Conservation (phyloP, 371 early-diverging fungal genomes). For the Haplosporangium sp. region DNA sequence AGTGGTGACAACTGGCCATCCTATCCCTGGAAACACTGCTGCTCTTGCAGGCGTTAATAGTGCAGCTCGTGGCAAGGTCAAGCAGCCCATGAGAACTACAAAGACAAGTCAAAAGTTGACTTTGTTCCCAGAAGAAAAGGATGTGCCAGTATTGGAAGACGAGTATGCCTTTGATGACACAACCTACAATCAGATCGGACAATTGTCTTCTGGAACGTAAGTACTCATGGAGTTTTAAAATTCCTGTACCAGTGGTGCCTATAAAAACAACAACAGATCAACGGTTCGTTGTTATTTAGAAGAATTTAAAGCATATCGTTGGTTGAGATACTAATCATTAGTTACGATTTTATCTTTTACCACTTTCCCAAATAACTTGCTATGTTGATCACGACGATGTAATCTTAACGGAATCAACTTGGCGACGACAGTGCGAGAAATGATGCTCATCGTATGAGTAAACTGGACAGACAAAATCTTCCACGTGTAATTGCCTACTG, state of each 20-base stretch:
- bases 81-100: slow-evolving; percentile 84
- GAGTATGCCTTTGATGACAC: slow-evolving; percentile 57
- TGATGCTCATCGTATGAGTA: slow-evolving; percentile 56
- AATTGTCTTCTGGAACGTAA: slow-evolving; percentile 54
- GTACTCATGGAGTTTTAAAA: neutral
- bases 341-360: neutral
- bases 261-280: neutral
- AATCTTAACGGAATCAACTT: neutral
- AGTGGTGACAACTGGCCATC: slow-evolving; percentile 21
- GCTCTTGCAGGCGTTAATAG: slow-evolving; percentile 12
- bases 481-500: slow-evolving; percentile 93
- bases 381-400: neutral
- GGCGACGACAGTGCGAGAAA: slow-evolving; percentile 32
- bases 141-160: slow-evolving; percentile 57
- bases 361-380: neutral
- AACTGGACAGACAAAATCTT: slow-evolving; percentile 55
- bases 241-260: neutral
- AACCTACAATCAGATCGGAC: slow-evolving; percentile 57
- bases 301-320: slow-evolving; percentile 8
- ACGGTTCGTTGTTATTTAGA: neutral
- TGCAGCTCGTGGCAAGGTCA: slow-evolving; percentile 43
- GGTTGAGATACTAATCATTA: slow-evolving; percentile 19
- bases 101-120: slow-evolving; percentile 93
- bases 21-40: slow-evolving; percentile 16
- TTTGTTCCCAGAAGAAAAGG: slow-evolving; percentile 86